Percentiles rank a stretch among this genome's conserved stretches.
Evolutionary conservation across 805 yeast genomes (phyloP).

Genomic region (Ogataea zsoltii): DNA sequence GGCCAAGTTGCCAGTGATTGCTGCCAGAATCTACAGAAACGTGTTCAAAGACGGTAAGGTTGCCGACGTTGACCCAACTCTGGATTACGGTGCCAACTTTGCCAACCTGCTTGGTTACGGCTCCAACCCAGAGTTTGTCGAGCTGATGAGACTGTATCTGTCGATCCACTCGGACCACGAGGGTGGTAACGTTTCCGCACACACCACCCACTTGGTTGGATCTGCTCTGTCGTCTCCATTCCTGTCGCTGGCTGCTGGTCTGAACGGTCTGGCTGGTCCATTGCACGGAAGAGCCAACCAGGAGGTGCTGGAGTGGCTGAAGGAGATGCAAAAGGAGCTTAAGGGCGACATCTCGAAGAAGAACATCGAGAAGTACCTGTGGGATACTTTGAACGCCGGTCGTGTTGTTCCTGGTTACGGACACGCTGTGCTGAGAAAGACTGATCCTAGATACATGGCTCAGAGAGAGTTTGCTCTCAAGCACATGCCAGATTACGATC

Average conservation of each 20-base stretch:
- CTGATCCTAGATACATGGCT: conserved; percentile 86
- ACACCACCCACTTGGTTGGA: conserved; percentile 83
- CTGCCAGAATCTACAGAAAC: conserved; percentile 82
- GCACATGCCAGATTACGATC: conserved; percentile 76
- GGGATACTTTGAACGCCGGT: conserved; percentile 79
- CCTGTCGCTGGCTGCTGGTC: conserved; percentile 77
- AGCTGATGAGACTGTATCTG: conserved; percentile 77
- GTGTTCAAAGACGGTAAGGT: conserved; percentile 80
- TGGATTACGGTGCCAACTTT: conserved; percentile 68
- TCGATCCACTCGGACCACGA: conserved; percentile 87
- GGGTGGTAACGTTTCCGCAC: conserved; percentile 89
- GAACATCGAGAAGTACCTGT: conserved; percentile 71
- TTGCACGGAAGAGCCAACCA: conserved; percentile 87
- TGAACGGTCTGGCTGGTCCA: conserved; percentile 86
- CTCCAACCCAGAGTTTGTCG: conserved; percentile 66
- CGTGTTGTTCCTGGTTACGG: conserved; percentile 90
- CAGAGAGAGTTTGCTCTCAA: conserved; percentile 78
- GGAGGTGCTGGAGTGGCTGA: conserved; percentile 81
- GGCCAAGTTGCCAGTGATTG: conserved; percentile 81
- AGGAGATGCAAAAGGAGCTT: conserved; percentile 63
- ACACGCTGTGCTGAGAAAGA: conserved; percentile 84
- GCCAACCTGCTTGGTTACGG: conserved; percentile 61
- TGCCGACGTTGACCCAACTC: conserved; percentile 46
- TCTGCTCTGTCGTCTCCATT: conserved; percentile 79
- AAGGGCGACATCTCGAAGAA: conserved; percentile 69